A percentile compares a stretch with the other conserved stretches of the same genome.
Evolutionary conservation across 257 asterid genomes (phyloP).

Genomic region (Solanum ahanhuiri): DNA sequence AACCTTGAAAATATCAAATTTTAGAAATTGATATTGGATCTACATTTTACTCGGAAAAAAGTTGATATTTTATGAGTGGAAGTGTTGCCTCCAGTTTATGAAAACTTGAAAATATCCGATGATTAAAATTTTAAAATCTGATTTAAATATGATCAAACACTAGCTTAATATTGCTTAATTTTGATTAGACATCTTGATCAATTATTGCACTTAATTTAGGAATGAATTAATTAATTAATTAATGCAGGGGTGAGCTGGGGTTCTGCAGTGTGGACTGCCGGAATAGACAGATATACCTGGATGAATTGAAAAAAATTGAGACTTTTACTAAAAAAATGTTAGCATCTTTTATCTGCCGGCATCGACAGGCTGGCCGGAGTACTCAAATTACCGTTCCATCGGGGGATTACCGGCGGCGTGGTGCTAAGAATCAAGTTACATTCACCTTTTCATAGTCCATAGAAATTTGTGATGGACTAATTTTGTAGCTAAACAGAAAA

Average conservation of each 20-base stretch:
- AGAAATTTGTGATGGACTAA: no score
- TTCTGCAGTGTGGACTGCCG: conserved; percentile 65
- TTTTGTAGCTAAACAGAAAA: not conserved
- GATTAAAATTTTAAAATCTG: no score
- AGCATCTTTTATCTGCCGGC: conserved; percentile 16
- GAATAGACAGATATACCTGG: conserved; percentile 44
- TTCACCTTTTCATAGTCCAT: conserved; percentile 14
- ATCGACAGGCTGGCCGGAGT: conserved; percentile 11
- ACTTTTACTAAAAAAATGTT: conserved; percentile 20
- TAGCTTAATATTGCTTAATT: not conserved
- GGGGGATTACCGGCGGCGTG: conserved; percentile 14
- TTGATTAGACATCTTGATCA: not conserved
- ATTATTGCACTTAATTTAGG: not conserved
- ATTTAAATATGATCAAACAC: not conserved
- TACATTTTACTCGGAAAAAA: no score
- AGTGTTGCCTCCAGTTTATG: no score
- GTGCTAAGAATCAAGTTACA: conserved; percentile 7
- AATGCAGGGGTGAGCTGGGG: conserved; percentile 61
- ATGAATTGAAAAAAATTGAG: conserved; percentile 48
- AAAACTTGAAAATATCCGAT: no score
- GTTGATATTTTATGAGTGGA: no score
- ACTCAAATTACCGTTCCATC: conserved; percentile 9
- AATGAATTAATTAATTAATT: not conserved
- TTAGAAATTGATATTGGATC: no score
- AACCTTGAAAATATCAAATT: no score